A percentile compares a stretch with the other conserved stretches of the same genome.
phyloP scores from a whole-genome alignment of 371 early-diverging fungal species.

The Coemansia sp. region DNA sequence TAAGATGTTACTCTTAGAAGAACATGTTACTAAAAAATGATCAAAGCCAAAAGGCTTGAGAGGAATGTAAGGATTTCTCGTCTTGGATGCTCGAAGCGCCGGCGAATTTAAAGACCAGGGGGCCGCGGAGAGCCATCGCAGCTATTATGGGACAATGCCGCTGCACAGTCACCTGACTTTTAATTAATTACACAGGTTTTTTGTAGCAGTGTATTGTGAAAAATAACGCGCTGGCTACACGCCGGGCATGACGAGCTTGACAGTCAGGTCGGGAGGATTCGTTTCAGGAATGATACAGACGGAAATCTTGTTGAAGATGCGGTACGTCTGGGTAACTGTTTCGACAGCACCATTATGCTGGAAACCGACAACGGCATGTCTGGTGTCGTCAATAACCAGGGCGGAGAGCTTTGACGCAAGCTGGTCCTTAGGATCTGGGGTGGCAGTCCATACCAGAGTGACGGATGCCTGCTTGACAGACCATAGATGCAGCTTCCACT shows the following conservation, averaged over 20 bases:
- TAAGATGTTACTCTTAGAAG: constrained; percentile 33
- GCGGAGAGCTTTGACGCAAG: constrained; percentile 15
- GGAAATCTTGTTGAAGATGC: constrained; percentile 29
- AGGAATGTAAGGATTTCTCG: constrained; percentile 31
- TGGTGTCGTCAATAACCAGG: constrained; percentile 11
- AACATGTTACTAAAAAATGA: constrained; percentile 42
- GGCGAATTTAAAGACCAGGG: no score
- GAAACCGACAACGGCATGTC: not conserved
- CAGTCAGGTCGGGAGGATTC: constrained; percentile 18
- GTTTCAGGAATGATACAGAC: constrained; percentile 17
- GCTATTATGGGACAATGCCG: no score
- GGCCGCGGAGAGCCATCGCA: no score
- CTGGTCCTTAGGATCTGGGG: not conserved
- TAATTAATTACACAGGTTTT: no score
- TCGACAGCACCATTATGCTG: not conserved
- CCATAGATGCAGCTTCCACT: constrained; percentile 34
- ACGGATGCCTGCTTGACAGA: constrained; percentile 18
- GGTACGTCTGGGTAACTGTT: constrained; percentile 11
- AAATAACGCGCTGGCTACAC: no score
- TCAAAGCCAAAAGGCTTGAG: constrained; percentile 45
- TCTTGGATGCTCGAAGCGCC: no score
- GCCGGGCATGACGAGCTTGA: constrained; percentile 32
- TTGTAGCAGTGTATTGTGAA: no score
- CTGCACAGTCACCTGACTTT: no score
- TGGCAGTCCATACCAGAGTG: constrained; percentile 24